Base-by-base conservation (phyloP, 139 green algal genomes). In the Cymbomonas tetramitiformis region DNA sequence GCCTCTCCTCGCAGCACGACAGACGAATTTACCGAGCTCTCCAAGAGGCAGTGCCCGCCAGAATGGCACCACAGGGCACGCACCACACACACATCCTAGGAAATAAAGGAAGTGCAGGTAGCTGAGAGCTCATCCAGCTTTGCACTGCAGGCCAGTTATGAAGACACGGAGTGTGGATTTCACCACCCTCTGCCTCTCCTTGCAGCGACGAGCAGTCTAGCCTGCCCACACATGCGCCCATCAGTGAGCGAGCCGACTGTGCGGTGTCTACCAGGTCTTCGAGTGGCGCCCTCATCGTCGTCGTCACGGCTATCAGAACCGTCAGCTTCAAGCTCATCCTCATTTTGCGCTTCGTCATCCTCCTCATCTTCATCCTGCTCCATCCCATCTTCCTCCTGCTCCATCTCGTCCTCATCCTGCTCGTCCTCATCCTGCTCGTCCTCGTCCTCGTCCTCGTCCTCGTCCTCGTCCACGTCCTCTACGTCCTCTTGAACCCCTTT, bases 361-460 rank as follows among this genome's bases (percentile, higher is more conserved):
- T 25, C 39, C 39, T 2, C 39, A 19, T 2, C 19, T 25, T 12
- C 19, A 30, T 60, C 52, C 2, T 33, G 12, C 8, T 49, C 1
- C 36, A 38, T 7, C 33, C 51, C 54, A 34, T 53, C 33, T n/a
- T 38, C 38, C 18, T 62, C 38, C 3, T 62, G 38, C 6, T 56
- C 38, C 6, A 38, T 25, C 6, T 62, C 54, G 9, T 62, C 54
- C 15, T 62, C 54, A 24, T 62, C 54, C 15, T 1, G 2, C 1
- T 55, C 36, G 1, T 62, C 56, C 4, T 53, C 40, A 28, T 32
- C 26, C 29, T 24, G 15, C 3, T 63, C 56, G 9, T 7, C 30
- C 19, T 63, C 56, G 24, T 63, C 54, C 23, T 62, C 51, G 30
- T 60, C 30, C 30, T 54, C 34, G 18, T 51, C 15, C 23, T 61